These are phyloP conservation scores for Pyrenula massariospora DNA, from an alignment of 495 filamentous ascomycete species.

Conservation along the genomic window DNA sequence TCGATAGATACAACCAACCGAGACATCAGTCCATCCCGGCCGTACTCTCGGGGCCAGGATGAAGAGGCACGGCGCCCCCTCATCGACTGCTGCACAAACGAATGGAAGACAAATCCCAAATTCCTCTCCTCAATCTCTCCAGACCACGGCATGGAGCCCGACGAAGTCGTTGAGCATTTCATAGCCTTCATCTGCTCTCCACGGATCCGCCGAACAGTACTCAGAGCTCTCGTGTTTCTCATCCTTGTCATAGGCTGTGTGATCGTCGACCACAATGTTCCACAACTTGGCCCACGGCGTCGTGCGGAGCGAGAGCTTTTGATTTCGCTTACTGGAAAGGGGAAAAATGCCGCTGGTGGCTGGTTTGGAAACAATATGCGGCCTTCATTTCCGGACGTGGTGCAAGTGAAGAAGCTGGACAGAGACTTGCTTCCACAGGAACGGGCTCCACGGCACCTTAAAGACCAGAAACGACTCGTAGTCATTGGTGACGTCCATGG, in stretches of 20 bases:
- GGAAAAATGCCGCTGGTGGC: conserved; percentile 19
- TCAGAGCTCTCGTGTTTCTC: conserved; percentile 11
- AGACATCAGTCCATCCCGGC: background rate
- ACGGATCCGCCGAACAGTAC: conserved; percentile 24
- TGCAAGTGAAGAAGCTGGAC: conserved; percentile 33
- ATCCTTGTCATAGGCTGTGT: conserved; percentile 6
- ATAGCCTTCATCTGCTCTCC: conserved; percentile 27
- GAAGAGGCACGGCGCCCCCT: conserved; percentile 18
- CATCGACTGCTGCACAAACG: conserved; percentile 33
- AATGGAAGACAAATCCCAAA: conserved; percentile 25
- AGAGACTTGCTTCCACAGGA: conserved; percentile 18
- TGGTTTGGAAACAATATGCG: conserved; percentile 37
- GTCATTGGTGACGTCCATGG: conserved; percentile 89
- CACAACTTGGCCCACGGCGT: background rate
- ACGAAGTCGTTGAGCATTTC: conserved; percentile 8
- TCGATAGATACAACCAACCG: background rate
- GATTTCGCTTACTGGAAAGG: conserved; percentile 21
- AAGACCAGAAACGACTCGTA: conserved; percentile 40
- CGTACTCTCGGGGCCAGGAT: background rate
- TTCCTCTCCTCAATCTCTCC: conserved; percentile 11
- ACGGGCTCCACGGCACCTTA: conserved; percentile 2
- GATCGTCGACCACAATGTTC: background rate
- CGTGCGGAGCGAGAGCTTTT: conserved; percentile 11
- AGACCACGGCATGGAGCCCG: conserved; percentile 15
- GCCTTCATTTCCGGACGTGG: conserved; percentile 34